Evolutionary conservation across 192 early-diverging fungal species (phyloP), one percentile per base, ranked within the genome.

Genomic region (Cetraspora pellucida): DNA sequence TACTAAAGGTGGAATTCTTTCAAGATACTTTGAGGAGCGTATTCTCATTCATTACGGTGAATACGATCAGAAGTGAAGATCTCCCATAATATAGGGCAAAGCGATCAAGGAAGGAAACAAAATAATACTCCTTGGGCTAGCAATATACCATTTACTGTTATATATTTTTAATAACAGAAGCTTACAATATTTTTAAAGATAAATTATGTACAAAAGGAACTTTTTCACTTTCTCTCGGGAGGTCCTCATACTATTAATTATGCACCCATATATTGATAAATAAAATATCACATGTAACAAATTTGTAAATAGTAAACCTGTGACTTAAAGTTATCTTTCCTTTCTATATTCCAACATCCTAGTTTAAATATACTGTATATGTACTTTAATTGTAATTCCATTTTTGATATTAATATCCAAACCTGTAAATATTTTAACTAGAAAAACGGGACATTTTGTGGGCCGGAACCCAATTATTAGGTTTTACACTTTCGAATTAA

Each of bases 1-100:
- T 3, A 1, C 28, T 4, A 30, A 30, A 37, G 28, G 28, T 28
- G 60, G 23, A 10, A 61, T 30, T 10, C 27, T 72, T 4, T 55
- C 57, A 2, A 43, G 72, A 47, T 74, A 74, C 17, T 74, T 74
- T 74, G 37, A 46, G 1, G 31, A 74, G 60, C 8, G 72, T 0
- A 2, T 74, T 14, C 19, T 74, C 21, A 21, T 74, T 10, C 57
- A 61, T 17, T 59, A 10, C 23, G 21, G 54, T 8, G 19, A 74
- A 47, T 45, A 43, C 13, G 43, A 74, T 28, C 28, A 49, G 17
- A 23, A 46, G 11, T 60, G 17, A 73, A 73, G 57, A 45, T n/a
- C 1, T 30, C n/a, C 17, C 9, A 11, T 2, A 44, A 73, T 30
- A 37, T n/a, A 5, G 13, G 27, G 10, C 31, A 37, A 37, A 27